Conservation (phyloP, 2,329 filamentous ascomycete species). For the Trichoderma semiorbis region DNA sequence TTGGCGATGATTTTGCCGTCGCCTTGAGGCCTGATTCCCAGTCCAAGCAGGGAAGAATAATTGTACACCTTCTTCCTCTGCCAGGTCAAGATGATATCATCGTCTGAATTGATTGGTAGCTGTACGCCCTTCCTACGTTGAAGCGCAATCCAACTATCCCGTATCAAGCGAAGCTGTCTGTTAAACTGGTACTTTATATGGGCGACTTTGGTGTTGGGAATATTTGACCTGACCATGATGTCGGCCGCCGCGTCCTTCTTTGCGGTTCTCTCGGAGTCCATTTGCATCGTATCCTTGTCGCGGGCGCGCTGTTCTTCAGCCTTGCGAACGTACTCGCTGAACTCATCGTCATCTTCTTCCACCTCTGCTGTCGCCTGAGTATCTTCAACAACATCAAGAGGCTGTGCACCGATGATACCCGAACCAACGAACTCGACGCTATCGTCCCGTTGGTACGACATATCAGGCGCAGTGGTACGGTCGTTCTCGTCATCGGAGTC, state of each 20-base stretch:
- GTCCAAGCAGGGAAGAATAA: slow-evolving; percentile 65
- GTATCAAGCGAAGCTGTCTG: slow-evolving; percentile 64
- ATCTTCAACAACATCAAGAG: neutral
- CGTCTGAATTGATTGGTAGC: slow-evolving; percentile 40
- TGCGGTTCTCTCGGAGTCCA: slow-evolving; percentile 18
- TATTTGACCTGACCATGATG: slow-evolving; percentile 55
- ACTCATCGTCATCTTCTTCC: slow-evolving; percentile 34
- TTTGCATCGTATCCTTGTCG: slow-evolving; percentile 24
- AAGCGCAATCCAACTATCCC: slow-evolving; percentile 64
- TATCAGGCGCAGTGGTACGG: neutral
- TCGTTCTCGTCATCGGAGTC: slow-evolving; percentile 17
- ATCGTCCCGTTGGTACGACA: slow-evolving; percentile 21
- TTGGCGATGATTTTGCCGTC: slow-evolving; percentile 42
- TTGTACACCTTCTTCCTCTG: slow-evolving; percentile 69
- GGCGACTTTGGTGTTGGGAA: slow-evolving; percentile 54
- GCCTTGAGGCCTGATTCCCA: slow-evolving; percentile 54
- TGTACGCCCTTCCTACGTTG: slow-evolving; percentile 46
- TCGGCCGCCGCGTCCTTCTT: slow-evolving; percentile 30
- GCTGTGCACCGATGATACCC: neutral
- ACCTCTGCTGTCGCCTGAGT: neutral
- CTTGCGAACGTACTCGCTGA: slow-evolving; percentile 43
- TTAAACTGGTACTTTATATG: slow-evolving; percentile 64
- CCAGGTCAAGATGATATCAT: slow-evolving; percentile 74
- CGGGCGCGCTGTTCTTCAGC: slow-evolving; percentile 36
- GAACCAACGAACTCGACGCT: slow-evolving; percentile 27